These are phyloP conservation scores for Uncinocarpus reesii DNA, from an alignment of 2,329 filamentous ascomycete genomes.

Conservation along the genomic window DNA sequence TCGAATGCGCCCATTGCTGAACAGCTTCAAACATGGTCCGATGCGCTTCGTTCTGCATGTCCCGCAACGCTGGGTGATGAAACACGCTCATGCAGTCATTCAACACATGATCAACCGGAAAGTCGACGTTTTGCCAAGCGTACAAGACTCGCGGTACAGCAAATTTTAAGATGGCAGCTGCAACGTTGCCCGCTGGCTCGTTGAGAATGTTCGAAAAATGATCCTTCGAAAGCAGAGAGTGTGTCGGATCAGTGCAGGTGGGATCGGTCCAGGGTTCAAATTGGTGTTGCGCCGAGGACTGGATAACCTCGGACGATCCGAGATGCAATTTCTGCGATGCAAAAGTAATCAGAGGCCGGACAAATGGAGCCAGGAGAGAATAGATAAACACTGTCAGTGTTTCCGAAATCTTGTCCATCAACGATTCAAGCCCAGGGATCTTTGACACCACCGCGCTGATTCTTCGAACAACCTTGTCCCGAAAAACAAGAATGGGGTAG, in stretches of 20 bases:
- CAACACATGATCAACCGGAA: conserved; percentile 72
- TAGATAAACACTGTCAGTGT: conserved; percentile 85
- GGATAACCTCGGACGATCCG: conserved; percentile 63
- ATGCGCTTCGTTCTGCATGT: conserved; percentile 68
- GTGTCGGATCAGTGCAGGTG: conserved; percentile 64
- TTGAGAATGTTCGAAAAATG: conserved; percentile 74
- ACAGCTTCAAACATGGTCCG: conserved; percentile 82
- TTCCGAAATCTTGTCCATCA: conserved; percentile 92
- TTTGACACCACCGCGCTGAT: conserved; percentile 81
- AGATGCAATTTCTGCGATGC: conserved; percentile 76
- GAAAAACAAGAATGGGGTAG: conserved; percentile 87
- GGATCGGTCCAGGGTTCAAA: conserved; percentile 72
- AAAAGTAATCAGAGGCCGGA: conserved; percentile 80
- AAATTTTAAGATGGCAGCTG: conserved; percentile 70
- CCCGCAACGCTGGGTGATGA: conserved; percentile 77
- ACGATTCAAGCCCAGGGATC: conserved; percentile 75
- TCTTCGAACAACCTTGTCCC: conserved; percentile 82
- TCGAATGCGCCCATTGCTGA: conserved; percentile 64
- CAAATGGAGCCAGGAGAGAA: conserved; percentile 79
- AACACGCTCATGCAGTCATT: conserved; percentile 73
- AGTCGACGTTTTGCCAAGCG: conserved; percentile 80
- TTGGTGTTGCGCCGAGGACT: conserved; percentile 61
- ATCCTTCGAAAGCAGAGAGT: conserved; percentile 74
- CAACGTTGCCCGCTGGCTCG: conserved; percentile 63
- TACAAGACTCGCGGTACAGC: conserved; percentile 78